Evolutionary conservation across 2,329 filamentous ascomycete genomes (phyloP).

Genomic region (Scedosporium apiospermum): DNA sequence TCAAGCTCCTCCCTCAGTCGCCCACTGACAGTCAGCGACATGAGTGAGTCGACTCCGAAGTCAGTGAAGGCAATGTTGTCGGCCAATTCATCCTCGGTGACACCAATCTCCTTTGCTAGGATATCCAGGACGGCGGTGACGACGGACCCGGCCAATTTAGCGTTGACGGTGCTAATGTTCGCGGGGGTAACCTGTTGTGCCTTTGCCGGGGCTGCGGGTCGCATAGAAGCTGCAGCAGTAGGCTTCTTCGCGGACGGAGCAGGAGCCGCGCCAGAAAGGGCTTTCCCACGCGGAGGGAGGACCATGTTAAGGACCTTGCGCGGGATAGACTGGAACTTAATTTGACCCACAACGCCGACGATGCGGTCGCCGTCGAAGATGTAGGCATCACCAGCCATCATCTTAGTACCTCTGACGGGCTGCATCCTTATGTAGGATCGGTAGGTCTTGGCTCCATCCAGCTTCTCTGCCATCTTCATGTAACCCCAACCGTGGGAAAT

Average conservation of each 20-base stretch:
- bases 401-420: constrained; percentile 36
- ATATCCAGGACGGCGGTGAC: constrained; percentile 36
- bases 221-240: constrained; percentile 18
- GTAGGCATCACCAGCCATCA: constrained; percentile 41
- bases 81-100: constrained; percentile 42
- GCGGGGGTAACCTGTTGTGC: constrained; percentile 33
- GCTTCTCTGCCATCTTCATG: constrained; percentile 38
- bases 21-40: constrained; percentile 47
- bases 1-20: constrained; percentile 49
- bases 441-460: constrained; percentile 36
- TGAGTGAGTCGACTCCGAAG: constrained; percentile 52
- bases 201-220: constrained; percentile 28
- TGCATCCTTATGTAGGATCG: constrained; percentile 51
- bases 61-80: constrained; percentile 48
- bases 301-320: constrained; percentile 58
- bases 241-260: constrained; percentile 25
- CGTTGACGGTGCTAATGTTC: constrained; percentile 39
- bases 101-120: constrained; percentile 46
- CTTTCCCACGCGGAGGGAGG: constrained; percentile 49
- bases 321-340: constrained; percentile 59
- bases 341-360: constrained; percentile 39
- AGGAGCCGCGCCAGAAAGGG: constrained; percentile 23
- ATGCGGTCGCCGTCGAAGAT: constrained; percentile 42
- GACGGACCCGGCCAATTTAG: constrained; percentile 38
- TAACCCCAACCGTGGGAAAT: constrained; percentile 53